These are phyloP conservation scores for Anacardium occidentale DNA, from an alignment of 345 rosid genomes.

Conservation along the genomic window DNA sequence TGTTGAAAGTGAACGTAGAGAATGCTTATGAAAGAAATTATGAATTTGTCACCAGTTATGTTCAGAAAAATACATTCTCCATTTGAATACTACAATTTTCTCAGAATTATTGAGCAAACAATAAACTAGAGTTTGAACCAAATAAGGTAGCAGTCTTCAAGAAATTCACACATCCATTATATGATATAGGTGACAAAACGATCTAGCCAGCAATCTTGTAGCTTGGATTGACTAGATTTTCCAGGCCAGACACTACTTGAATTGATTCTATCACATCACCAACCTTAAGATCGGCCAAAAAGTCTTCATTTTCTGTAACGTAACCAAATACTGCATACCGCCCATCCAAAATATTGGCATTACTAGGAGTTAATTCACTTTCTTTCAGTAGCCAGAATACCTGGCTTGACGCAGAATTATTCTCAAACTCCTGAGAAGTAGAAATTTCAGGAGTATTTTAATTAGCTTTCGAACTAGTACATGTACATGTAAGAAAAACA, in stretches of 20 bases:
- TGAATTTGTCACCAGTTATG: not conserved
- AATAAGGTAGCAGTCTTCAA: not conserved
- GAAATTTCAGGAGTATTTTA: not conserved
- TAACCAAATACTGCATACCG: constrained; percentile 96
- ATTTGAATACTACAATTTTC: constrained; percentile 1
- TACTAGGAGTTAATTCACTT: constrained; percentile 97
- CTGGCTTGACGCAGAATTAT: constrained; percentile 94
- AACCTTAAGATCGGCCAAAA: constrained; percentile 91
- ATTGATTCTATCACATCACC: constrained; percentile 91
- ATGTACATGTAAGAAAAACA: not conserved
- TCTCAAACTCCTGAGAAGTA: constrained; percentile 76
- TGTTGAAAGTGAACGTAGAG: not conserved
- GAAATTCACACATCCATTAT: not conserved
- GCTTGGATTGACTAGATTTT: constrained; percentile 89
- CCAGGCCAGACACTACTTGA: constrained; percentile 89
- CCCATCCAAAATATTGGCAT: constrained; percentile 93
- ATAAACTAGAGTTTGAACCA: constrained; percentile 6
- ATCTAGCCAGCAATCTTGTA: constrained; percentile 86
- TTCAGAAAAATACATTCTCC: constrained; percentile 30
- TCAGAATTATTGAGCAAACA: constrained; percentile 3
- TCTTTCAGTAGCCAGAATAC: constrained; percentile 95
- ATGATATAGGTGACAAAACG: not conserved
- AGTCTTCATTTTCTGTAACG: constrained; percentile 79
- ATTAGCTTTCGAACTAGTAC: not conserved
- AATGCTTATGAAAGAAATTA: not conserved